Conservation (phyloP, 2,329 filamentous ascomycete species). For the Aspergillus phoenicis region DNA sequence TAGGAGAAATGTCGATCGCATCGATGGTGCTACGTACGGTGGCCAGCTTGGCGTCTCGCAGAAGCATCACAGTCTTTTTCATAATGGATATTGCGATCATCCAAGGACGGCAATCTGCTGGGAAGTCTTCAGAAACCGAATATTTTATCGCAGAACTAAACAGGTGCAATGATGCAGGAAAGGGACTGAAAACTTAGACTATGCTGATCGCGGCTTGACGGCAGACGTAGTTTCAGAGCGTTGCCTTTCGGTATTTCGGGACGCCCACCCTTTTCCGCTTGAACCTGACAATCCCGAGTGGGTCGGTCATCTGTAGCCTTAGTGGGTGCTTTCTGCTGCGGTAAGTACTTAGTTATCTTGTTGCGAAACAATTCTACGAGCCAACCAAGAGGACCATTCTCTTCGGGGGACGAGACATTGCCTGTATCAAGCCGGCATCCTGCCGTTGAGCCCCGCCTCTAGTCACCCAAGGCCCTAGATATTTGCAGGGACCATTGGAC, state of each 20-base stretch:
- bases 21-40: slow-evolving; percentile 57
- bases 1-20: neutral
- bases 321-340: slow-evolving; percentile 65
- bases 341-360: slow-evolving; percentile 67
- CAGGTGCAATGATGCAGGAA: neutral
- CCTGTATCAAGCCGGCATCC: slow-evolving; percentile 27
- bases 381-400: slow-evolving; percentile 52
- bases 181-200: neutral
- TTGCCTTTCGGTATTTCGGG: slow-evolving; percentile 43
- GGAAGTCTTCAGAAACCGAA: slow-evolving; percentile 50
- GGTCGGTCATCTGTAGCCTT: slow-evolving; percentile 48
- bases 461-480: slow-evolving; percentile 47
- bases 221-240: slow-evolving; percentile 29
- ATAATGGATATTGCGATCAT: slow-evolving; percentile 66
- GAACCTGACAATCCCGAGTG: slow-evolving; percentile 35
- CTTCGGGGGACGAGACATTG: slow-evolving; percentile 37
- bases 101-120: slow-evolving; percentile 68
- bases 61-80: slow-evolving; percentile 54
- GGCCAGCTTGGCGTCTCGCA: slow-evolving; percentile 58
- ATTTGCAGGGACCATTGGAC: slow-evolving; percentile 50
- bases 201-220: neutral
- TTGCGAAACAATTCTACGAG: slow-evolving; percentile 68
- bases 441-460: slow-evolving; percentile 40
- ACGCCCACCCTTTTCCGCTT: slow-evolving; percentile 35
- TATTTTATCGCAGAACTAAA: too few relatives aligned